Percentiles rank a stretch among this genome's conserved stretches.
Evolutionary conservation across 1,139 yeast species (phyloP).

Genomic region (Saccharomyces hybrid): DNA sequence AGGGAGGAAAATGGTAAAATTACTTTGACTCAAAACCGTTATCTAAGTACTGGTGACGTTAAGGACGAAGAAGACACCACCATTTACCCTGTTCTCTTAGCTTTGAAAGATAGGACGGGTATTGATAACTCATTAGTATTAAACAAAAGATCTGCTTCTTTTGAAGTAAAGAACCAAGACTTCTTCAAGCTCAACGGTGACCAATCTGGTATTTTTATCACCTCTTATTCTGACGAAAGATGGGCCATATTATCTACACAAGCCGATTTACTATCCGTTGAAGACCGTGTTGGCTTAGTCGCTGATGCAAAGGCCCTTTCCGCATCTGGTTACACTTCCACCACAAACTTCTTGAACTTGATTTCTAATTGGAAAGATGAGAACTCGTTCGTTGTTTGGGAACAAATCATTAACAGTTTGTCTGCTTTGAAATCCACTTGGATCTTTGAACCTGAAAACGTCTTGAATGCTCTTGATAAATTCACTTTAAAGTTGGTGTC

Average conservation of each 20-base stretch:
- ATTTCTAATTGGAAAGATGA: too few relatives aligned
- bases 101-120: conserved; percentile 57
- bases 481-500: conserved; percentile 56
- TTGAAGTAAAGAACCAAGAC: conserved; percentile 35
- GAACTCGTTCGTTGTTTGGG: too few relatives aligned
- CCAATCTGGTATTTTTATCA: conserved; percentile 77
- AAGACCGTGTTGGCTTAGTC: too few relatives aligned
- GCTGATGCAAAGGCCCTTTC: too few relatives aligned
- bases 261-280: conserved; percentile 31
- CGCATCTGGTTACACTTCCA: too few relatives aligned
- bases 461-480: conserved; percentile 47
- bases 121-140: conserved; percentile 55
- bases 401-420: too few relatives aligned
- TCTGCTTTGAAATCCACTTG: too few relatives aligned
- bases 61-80: conserved; percentile 58
- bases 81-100: conserved; percentile 74
- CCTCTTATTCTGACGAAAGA: conserved; percentile 67
- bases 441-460: conserved; percentile 25
- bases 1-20: conserved; percentile 28
- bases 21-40: conserved; percentile 58
- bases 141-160: conserved; percentile 43
- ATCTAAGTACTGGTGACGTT: conserved; percentile 68
- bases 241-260: conserved; percentile 68
- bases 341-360: too few relatives aligned
- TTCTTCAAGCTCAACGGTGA: conserved; percentile 76